Percentiles rank a stretch among this genome's conserved stretches.
These are phyloP conservation scores for Mychonastes homosphaera DNA, from an alignment of 139 green algal genomes.

Conservation along the genomic window DNA sequence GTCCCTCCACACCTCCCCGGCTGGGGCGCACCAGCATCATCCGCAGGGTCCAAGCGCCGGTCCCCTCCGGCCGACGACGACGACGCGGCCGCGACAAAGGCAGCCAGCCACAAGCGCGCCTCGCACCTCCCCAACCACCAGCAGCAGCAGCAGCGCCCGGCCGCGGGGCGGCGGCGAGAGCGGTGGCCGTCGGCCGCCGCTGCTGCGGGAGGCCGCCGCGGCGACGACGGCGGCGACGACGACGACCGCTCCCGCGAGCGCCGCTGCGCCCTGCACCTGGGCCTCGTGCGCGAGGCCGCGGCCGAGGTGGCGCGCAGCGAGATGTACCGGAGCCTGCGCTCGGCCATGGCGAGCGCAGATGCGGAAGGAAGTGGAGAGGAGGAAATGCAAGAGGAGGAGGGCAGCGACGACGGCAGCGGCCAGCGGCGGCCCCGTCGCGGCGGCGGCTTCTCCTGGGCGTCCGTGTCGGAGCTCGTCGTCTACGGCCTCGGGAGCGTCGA, in stretches of 20 bases:
- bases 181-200: not conserved
- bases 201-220: too few species aligned
- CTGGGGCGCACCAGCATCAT: too few species aligned
- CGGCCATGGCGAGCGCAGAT: too few species aligned
- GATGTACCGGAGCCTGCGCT: too few species aligned
- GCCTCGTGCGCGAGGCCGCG: not conserved
- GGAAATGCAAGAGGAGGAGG: conserved; percentile 9
- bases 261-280: too few species aligned
- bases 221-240: too few species aligned
- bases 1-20: too few species aligned
- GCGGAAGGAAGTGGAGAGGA: not conserved
- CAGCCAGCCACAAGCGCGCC: not conserved
- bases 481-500: conserved; percentile 20
- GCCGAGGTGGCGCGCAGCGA: not conserved
- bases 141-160: conserved; percentile 8
- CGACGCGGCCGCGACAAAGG: not conserved
- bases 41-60: too few species aligned
- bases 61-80: too few species aligned
- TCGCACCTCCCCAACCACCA: not conserved
- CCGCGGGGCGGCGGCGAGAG: not conserved
- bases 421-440: not conserved
- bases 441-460: conserved; percentile 2
- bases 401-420: conserved; percentile 1
- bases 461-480: conserved; percentile 17
- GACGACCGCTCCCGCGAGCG: conserved; percentile 1